Conservation (phyloP, 768 basidiomycete genomes). For the Galerina marginata region DNA sequence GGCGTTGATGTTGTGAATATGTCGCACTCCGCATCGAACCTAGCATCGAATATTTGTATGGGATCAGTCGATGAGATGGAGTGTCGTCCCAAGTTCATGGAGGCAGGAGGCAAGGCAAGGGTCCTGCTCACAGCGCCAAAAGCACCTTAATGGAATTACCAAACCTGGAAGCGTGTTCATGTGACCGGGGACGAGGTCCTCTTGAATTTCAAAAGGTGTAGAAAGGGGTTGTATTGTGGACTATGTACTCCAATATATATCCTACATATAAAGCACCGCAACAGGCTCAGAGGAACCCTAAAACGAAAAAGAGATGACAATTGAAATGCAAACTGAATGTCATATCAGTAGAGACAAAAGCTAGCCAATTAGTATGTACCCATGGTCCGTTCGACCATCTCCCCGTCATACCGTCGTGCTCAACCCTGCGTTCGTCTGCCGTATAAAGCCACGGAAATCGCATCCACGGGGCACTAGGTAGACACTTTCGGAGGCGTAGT, state of each 20-base stretch:
- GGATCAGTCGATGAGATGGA: slow-evolving; percentile 80
- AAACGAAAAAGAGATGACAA: slow-evolving; percentile 4
- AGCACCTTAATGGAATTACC: slow-evolving; percentile 14
- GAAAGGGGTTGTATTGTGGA: no score
- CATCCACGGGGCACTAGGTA: background rate
- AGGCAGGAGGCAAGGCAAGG: slow-evolving; percentile 22
- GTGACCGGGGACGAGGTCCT: background rate
- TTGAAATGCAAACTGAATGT: background rate
- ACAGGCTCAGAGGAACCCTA: slow-evolving; percentile 16
- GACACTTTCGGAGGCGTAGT: slow-evolving; percentile 33
- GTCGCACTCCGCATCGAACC: slow-evolving; percentile 78
- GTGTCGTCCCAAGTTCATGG: slow-evolving; percentile 89
- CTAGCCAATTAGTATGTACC: background rate
- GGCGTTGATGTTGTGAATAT: slow-evolving; percentile 84
- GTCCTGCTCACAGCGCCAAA: slow-evolving; percentile 5
- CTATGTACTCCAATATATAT: slow-evolving; percentile 9
- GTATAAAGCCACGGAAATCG: background rate
- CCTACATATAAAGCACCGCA: slow-evolving; percentile 18
- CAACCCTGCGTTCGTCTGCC: background rate
- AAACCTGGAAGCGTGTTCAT: background rate
- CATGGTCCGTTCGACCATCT: background rate
- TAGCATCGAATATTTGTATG: slow-evolving; percentile 75
- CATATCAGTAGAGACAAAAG: slow-evolving; percentile 9
- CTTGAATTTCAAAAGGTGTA: no score
- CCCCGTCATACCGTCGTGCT: background rate